Evolutionary conservation across 2,329 filamentous ascomycete species (phyloP), one percentile per base, ranked within the genome.

Genomic region (Xylogone sp.): DNA sequence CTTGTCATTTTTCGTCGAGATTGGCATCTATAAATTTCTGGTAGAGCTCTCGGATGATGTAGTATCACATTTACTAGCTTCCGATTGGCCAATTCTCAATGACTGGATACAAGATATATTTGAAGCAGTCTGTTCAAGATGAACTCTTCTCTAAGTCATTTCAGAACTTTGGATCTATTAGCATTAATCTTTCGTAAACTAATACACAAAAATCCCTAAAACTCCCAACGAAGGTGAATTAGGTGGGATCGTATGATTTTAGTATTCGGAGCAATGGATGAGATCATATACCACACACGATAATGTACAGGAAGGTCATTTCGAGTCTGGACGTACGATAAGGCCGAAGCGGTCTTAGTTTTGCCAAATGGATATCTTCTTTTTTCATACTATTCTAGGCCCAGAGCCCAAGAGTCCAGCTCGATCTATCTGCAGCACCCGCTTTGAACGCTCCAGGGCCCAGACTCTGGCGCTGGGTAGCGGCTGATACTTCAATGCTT

Each of bases 361-460:
- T 18, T 16, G n/a, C n/a, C n/a, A 39, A 39, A 16, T 31, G n/a
- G 34, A 39, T 6, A 39, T 39, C 8, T 39, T 16, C 13, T 16
- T 39, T 39, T 20, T 12, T 51, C 43, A 46, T 39, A 19, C 10
- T 9, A 24, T 22, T 20, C 63, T 53, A 67, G 39, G 59, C 83
- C 83, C 83, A 87, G 9, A 77, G 65, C 1, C 83, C 83, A 48
- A 87, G 63, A 3, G 83, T 86, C 82, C 82, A 87, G 54, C 71
- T 79, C 12, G 73, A 49, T 61, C 66, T 52, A 62, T 69, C 59
- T 62, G 68, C 55, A 50, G 46, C 69, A 64, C 55, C 75, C 63
- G 59, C 72, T 68, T 62, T 64, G 56, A 83, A 62, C 16, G 77
- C 75, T 9, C 77, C 78, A 0, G 80, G 70, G 0, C 81, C 83